Evolutionary conservation across 768 basidiomycete genomes (phyloP), one percentile per base, ranked within the genome.

Genomic region (Rhodotorula babjevae): DNA sequence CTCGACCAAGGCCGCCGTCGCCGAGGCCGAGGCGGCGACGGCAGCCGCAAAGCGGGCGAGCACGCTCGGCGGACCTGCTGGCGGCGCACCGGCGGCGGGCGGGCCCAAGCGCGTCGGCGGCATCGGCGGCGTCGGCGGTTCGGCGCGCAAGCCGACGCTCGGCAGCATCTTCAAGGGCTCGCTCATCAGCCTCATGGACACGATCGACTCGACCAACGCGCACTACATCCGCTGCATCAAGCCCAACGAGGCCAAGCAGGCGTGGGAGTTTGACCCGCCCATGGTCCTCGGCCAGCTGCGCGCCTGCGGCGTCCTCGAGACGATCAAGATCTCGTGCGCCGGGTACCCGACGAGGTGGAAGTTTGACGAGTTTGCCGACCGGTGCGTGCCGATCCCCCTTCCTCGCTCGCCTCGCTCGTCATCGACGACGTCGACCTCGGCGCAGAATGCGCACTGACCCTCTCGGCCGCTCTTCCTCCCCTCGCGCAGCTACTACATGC

Each of bases 201-300:
- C 96, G 0, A 89, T 99, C 75, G 90, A 91, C 78, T 89, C 91
- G 70, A 99, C 96, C 21, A 97, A 99, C 78, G 96, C 97, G 1
- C 96, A 99, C 80, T 99, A 99, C 80, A 99, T 99, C 79, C 88
- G 96, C 60, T 99, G 96, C 81, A 98, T 99, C 84, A 99, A 99
- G 81, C 96, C 96, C 5, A 99, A 99, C 80, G 96, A 99, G 79
- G 85, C 86, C 74, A 99, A 99, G 84, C 87, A 85, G 65, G 93
- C 96, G 50, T 99, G 96, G 96, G 92, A 93, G 80, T 94, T 97
- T 79, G 87, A 90, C 42, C 92, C 94, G 46, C 92, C 94, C 77
- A 93, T 98, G 80, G 96, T 99, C 25, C 82, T 99, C 57, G 88
- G 92, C 29, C 96, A 99, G 80, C 83, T 99, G 42, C 87, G 96